These are phyloP conservation scores for Heracleum sosnowskyi DNA, from an alignment of 129 eudicot species.

Conservation along the genomic window DNA sequence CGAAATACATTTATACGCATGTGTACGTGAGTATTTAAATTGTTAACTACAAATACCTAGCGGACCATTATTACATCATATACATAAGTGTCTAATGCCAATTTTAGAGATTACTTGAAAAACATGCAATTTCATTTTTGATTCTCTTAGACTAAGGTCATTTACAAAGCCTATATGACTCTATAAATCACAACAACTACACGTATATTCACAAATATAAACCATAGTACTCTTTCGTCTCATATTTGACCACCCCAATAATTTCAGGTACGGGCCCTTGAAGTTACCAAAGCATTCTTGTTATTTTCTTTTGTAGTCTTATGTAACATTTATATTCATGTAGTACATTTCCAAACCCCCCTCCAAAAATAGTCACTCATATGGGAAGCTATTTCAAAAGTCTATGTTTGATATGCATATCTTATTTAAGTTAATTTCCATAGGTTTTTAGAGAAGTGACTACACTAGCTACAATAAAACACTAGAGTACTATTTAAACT, in stretches of 20 bases:
- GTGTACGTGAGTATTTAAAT: neutral
- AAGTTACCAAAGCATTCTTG: conserved; percentile 5
- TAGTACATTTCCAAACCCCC: neutral
- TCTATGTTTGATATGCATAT: neutral
- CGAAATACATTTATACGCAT: no score
- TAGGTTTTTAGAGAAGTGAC: neutral
- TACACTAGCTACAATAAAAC: neutral
- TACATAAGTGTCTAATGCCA: no score
- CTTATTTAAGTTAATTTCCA: neutral
- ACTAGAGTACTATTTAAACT: neutral
- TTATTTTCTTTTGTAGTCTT: neutral
- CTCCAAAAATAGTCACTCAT: neutral
- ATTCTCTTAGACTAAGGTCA: neutral
- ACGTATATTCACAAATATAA: neutral
- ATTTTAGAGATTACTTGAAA: neutral
- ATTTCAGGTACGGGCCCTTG: neutral
- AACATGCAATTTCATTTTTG: neutral
- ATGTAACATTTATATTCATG: conserved; percentile 1
- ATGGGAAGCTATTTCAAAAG: neutral
- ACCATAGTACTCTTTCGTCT: conserved; percentile 3
- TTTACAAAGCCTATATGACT: neutral
- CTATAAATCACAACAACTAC: neutral
- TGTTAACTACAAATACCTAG: no score
- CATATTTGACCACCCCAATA: neutral
- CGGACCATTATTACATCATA: no score